These are phyloP conservation scores for Penicillium sp. DNA, from an alignment of 2,329 filamentous ascomycete genomes.

Conservation along the genomic window DNA sequence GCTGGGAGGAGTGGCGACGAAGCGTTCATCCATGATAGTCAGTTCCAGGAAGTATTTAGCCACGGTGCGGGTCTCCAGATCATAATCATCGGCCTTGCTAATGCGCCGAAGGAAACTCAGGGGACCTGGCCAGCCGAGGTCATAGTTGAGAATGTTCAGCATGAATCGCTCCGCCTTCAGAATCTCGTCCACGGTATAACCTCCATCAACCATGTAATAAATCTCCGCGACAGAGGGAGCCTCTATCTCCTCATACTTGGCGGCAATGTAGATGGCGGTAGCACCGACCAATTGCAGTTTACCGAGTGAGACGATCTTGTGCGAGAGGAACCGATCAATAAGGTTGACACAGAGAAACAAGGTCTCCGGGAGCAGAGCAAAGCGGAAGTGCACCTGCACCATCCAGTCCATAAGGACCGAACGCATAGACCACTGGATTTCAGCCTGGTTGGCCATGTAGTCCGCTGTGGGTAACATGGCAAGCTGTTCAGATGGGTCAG, in stretches of 20 bases:
- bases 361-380: constrained; percentile 88
- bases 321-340: constrained; percentile 92
- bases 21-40: constrained; percentile 96
- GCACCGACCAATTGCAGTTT: constrained; percentile 96
- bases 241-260: constrained; percentile 99
- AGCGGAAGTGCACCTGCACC: constrained; percentile 91
- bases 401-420: constrained; percentile 98
- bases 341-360: constrained; percentile 95
- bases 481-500: constrained; percentile 54
- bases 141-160: constrained; percentile 93
- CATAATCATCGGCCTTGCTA: constrained; percentile 98
- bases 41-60: constrained; percentile 98
- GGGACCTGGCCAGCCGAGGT: constrained; percentile 96
- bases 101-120: constrained; percentile 98
- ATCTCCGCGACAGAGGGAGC: constrained; percentile 94
- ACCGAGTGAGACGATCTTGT: constrained; percentile 90
- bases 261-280: constrained; percentile 91
- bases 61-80: constrained; percentile 89
- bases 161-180: constrained; percentile 98
- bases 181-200: constrained; percentile 88
- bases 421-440: constrained; percentile 99
- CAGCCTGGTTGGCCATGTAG: constrained; percentile 97
- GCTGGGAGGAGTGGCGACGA: constrained; percentile 87
- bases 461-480: constrained; percentile 83
- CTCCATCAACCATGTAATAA: constrained; percentile 95